Base-by-base conservation (phyloP, 352 stramenopile species). In the Phytophthora ramorum region DNA sequence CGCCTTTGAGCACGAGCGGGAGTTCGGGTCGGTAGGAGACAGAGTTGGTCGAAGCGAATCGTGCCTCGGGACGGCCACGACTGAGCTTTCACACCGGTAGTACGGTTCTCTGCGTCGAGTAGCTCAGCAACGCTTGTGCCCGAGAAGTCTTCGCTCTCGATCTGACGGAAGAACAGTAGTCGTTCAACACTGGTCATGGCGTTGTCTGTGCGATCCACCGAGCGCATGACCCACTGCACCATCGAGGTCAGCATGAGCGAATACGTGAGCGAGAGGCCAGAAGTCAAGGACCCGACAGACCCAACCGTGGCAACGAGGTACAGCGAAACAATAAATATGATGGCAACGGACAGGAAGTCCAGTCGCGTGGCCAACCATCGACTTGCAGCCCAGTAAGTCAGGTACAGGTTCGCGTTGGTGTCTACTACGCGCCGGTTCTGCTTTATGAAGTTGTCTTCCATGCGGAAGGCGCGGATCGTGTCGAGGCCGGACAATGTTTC, bases 291-390 rank as follows among this genome's bases (percentile, higher is more conserved):
- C 0, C 66, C 73, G 19, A 85, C 58, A 2, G 41, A 32, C 7
- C 71, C 74, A 40, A 72, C 75, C 2, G 73, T 74, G 3, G 89
- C 63, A 0, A 98, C 90, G 8, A 94, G 63, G 40, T 97, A 97
- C 7, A 98, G 60, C 38, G 91, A 85, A 9, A 97, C 84, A 20
- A 87, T 81, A 12, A 85, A 85, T 30, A 98, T 93, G 50, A 99
- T 97, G 1, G 46, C 62, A n/a, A 95, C 82, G 1, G 79, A 84
- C 14, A 92, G 43, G 56, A 73, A 76, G 38, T 91, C 95, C 28
- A 99, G 77, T 6, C 97, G 87, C 32, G 99, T 84, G 13, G 91
- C 96, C 4, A 99, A 76, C 96, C 96, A 99, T 46, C 96, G 97
- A 66, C 76, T 71, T 4, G 76, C 71, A 26, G 66, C 56, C 76